Evolutionary conservation across 2,329 filamentous ascomycete genomes (phyloP), one percentile per base, ranked within the genome.

Genomic region (Trichoderma aggressivum): DNA sequence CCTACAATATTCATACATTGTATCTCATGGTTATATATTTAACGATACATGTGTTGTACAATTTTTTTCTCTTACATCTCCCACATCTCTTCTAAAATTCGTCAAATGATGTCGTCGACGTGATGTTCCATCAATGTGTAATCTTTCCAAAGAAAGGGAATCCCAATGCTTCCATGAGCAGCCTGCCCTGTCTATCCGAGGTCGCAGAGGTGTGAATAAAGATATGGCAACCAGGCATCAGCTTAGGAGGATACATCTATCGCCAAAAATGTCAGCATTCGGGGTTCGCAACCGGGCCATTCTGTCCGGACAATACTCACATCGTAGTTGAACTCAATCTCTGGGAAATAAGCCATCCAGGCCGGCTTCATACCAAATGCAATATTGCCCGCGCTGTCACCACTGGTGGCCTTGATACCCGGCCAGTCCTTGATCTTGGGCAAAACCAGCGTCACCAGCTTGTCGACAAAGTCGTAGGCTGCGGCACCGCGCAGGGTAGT

Each of bases 361-460:
- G 93, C 90, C 6, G 91, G 86, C 16, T 86, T 87, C 76, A 99
- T 86, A 75, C 96, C 96, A 80, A 94, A 95, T 11, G 86, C 87
- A 75, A 99, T 87, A 81, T 98, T 98, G 47, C 96, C 96, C 73
- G 91, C 91, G 78, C 90, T 90, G 80, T 99, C 96, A 78, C 96
- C 96, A 50, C 93, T 93, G 56, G 77, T 80, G 72, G 81, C 86
- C 75, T 82, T 79, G 70, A 89, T 78, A 24, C 96, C 96, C 70
- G 88, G 89, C 92, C 94, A 99, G 76, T 99, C 96, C 86, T 98
- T 99, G 82, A 99, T 97, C 78, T 91, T 92, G 50, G 96, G 96
- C 79, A 98, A 87, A 7, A 99, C 94, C 10, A 98, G 85, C 79
- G 97, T 94, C 70, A 98, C 86, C 75, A 94, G 85, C 84, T 97